Conservation (phyloP, 2,329 filamentous ascomycete genomes). For the Exophiala aquamarina region DNA sequence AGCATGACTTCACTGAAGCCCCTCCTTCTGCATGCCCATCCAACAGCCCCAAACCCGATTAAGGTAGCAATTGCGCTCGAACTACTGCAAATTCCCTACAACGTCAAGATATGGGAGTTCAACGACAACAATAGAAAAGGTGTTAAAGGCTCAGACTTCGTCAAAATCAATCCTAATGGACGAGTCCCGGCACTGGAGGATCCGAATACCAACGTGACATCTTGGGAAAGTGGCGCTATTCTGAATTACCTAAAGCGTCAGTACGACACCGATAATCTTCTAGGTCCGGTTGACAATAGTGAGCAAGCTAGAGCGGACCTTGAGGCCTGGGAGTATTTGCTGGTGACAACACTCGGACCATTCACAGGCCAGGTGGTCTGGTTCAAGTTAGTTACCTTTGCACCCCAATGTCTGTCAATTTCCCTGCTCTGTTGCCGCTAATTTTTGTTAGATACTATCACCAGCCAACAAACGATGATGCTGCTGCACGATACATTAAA, state of each 20-base stretch:
- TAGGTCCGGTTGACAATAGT: slow-evolving; percentile 34
- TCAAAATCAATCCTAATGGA: slow-evolving; percentile 27
- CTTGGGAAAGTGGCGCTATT: slow-evolving; percentile 40
- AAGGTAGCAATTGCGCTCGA: slow-evolving; percentile 45
- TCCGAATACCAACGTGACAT: slow-evolving; percentile 43
- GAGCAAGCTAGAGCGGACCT: slow-evolving; percentile 45
- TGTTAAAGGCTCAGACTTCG: background rate
- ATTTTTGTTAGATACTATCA: slow-evolving; percentile 34
- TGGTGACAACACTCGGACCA: slow-evolving; percentile 41
- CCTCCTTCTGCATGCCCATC: slow-evolving; percentile 39
- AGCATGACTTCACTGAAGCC: background rate
- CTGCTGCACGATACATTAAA: slow-evolving; percentile 38
- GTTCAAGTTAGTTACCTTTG: slow-evolving; percentile 32
- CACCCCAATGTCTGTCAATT: background rate
- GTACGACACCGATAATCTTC: slow-evolving; percentile 41
- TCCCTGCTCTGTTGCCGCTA: background rate
- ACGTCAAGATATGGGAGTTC: slow-evolving; percentile 43
- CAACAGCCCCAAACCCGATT: slow-evolving; percentile 42
- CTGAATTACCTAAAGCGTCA: slow-evolving; percentile 39
- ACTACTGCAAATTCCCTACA: slow-evolving; percentile 40
- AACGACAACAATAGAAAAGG: slow-evolving; percentile 36
- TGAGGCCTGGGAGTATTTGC: slow-evolving; percentile 47
- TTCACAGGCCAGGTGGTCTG: slow-evolving; percentile 43
- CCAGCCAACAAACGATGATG: slow-evolving; percentile 41
- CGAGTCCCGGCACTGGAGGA: slow-evolving; percentile 43